These are phyloP conservation scores for Coemansia sp. DNA, from an alignment of 192 early-diverging fungal species.

Conservation along the genomic window DNA sequence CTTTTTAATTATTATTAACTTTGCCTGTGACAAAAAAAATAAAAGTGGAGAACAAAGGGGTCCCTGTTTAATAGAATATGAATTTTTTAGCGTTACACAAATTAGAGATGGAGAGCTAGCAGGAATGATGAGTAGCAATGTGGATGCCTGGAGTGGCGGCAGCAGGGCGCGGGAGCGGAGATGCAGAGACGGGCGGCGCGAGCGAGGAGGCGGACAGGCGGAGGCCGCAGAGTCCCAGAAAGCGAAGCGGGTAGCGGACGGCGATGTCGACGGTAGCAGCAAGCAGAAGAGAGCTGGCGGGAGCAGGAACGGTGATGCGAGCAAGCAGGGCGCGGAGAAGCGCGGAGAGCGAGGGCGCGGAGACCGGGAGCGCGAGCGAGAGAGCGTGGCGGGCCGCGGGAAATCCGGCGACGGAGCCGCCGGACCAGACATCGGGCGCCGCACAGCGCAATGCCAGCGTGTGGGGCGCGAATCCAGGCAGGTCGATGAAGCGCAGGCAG, in stretches of 20 bases:
- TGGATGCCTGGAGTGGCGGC: not conserved
- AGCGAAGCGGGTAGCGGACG: constrained; percentile 3
- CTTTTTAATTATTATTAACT: too few relatives aligned
- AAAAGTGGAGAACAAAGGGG: too few relatives aligned
- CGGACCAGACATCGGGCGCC: constrained; percentile 9
- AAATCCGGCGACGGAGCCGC: constrained; percentile 12
- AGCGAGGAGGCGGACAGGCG: not conserved
- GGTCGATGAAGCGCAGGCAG: constrained; percentile 17
- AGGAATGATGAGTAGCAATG: not conserved
- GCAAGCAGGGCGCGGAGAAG: constrained; percentile 11
- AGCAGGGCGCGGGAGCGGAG: not conserved
- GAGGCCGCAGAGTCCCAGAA: not conserved
- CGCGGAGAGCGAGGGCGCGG: not conserved
- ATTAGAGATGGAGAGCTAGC: not conserved
- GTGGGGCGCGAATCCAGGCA: not conserved
- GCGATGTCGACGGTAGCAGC: constrained; percentile 1
- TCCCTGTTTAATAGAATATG: not conserved
- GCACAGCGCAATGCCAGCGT: constrained; percentile 1
- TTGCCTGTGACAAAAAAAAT: too few relatives aligned
- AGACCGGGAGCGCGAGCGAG: not conserved
- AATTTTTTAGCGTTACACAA: not conserved
- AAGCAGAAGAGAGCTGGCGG: not conserved
- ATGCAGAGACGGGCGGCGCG: not conserved
- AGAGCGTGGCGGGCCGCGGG: not conserved
- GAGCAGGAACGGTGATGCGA: constrained; percentile 7